A percentile compares a stretch with the other conserved stretches of the same genome.
These are phyloP conservation scores for Tetrahymena malaccensis DNA, from an alignment of 73 alveolate species.

Conservation along the genomic window DNA sequence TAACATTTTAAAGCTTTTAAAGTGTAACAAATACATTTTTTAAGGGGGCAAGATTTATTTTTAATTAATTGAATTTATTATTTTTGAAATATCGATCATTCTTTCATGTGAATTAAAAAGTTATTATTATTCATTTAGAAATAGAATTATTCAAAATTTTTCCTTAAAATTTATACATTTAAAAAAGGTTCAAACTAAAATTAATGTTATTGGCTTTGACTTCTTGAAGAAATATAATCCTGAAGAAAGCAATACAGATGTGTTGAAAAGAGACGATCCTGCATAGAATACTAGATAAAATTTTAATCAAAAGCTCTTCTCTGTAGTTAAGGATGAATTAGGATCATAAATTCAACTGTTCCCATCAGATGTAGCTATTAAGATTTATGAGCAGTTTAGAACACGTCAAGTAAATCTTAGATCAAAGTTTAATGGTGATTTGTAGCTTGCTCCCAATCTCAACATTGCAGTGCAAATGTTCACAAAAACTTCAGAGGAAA, in stretches of 20 bases:
- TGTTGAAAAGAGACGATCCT: conserved; percentile 49
- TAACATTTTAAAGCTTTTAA: too few relatives aligned
- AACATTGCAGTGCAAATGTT: conserved; percentile 66
- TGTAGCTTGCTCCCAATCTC: conserved; percentile 65
- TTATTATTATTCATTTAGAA: too few relatives aligned
- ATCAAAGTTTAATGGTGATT: conserved; percentile 83
- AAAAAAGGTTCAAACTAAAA: neutral
- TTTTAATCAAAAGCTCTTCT: conserved; percentile 26
- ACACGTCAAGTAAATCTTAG: conserved; percentile 68
- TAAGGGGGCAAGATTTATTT: neutral
- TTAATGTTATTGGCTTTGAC: conserved; percentile 29
- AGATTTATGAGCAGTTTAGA: conserved; percentile 81
- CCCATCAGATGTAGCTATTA: conserved; percentile 87
- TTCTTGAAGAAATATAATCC: conserved; percentile 17
- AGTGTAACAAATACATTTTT: too few relatives aligned
- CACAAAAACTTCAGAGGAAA: conserved; percentile 78
- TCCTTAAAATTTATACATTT: too few relatives aligned
- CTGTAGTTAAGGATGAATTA: conserved; percentile 56
- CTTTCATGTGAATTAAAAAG: too few relatives aligned
- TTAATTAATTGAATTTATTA: too few relatives aligned
- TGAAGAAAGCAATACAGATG: conserved; percentile 51
- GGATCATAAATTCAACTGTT: conserved; percentile 44
- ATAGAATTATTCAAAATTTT: too few relatives aligned
- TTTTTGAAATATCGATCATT: too few relatives aligned
- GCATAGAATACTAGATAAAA: conserved; percentile 24